These are phyloP conservation scores for Penicillium waksmanii DNA, from an alignment of 495 filamentous ascomycete species.

Conservation along the genomic window DNA sequence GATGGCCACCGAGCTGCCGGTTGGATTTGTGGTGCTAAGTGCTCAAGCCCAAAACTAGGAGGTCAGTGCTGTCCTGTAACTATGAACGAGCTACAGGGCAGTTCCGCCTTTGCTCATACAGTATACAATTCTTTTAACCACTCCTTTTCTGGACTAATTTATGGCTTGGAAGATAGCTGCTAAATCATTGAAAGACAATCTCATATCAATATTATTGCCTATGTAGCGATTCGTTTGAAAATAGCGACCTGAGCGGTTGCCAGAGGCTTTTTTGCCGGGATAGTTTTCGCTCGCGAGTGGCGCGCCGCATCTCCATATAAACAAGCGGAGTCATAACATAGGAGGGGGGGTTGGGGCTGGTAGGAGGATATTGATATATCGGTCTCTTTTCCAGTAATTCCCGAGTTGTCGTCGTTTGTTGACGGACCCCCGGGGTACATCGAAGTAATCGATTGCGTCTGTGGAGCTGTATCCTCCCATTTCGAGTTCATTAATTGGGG, in stretches of 20 bases:
- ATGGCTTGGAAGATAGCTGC: not conserved
- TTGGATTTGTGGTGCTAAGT: slow-evolving; percentile 69
- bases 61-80: slow-evolving; percentile 33
- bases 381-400: not conserved
- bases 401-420: not conserved
- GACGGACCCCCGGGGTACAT: not conserved
- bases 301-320: slow-evolving; percentile 22
- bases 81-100: too few species aligned
- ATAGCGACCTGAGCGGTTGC: slow-evolving; percentile 14
- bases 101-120: too few species aligned
- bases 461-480: not conserved
- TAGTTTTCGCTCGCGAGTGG: slow-evolving; percentile 12
- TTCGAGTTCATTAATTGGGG: not conserved
- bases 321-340: slow-evolving; percentile 20
- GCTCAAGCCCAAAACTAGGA: slow-evolving; percentile 36
- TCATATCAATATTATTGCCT: not conserved
- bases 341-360: slow-evolving; percentile 18
- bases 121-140: too few species aligned
- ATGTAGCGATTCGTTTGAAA: slow-evolving; percentile 5
- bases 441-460: not conserved
- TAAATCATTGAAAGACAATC: not conserved
- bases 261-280: slow-evolving; percentile 11
- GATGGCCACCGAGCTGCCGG: slow-evolving; percentile 69
- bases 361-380: not conserved
- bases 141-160: too few species aligned